Evolutionary conservation across 1,139 yeast genomes (phyloP).

Genomic region (Blastobotrys capitulatus): DNA sequence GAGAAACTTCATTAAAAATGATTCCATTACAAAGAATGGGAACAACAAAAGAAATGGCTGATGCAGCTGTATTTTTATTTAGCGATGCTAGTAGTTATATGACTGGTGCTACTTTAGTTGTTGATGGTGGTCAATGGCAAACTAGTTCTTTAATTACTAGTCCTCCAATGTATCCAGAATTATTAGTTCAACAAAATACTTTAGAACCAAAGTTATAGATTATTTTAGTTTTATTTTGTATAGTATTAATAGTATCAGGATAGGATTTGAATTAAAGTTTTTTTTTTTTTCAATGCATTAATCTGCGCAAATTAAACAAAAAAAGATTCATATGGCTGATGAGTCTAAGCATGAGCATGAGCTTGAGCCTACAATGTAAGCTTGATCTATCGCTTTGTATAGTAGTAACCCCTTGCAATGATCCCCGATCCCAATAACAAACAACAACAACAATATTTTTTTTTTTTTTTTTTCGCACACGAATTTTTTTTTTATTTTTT

Average conservation of each 20-base stretch:
- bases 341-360: too few species aligned
- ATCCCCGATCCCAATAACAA: too few species aligned
- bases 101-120: constrained; percentile 72
- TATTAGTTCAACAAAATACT: constrained; percentile 6
- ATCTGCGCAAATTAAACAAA: too few species aligned
- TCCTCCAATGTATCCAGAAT: constrained; percentile 10
- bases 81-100: constrained; percentile 77
- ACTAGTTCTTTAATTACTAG: constrained; percentile 39
- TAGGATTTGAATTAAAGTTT: too few species aligned
- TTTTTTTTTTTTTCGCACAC: not conserved
- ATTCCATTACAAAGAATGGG: constrained; percentile 82
- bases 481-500: constrained; percentile 1
- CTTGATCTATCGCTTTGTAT: too few species aligned
- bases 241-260: too few species aligned
- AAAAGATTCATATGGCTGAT: too few species aligned
- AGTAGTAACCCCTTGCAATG: too few species aligned
- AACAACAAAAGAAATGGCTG: constrained; percentile 72
- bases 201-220: constrained; percentile 7
- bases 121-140: constrained; percentile 93
- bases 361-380: too few species aligned
- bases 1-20: constrained; percentile 37
- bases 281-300: too few species aligned
- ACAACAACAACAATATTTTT: too few species aligned
- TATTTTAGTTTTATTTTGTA: too few species aligned
- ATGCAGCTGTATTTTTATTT: constrained; percentile 77